Base-by-base conservation (phyloP, 495 filamentous ascomycete genomes). In the Amorphotheca resinae region DNA sequence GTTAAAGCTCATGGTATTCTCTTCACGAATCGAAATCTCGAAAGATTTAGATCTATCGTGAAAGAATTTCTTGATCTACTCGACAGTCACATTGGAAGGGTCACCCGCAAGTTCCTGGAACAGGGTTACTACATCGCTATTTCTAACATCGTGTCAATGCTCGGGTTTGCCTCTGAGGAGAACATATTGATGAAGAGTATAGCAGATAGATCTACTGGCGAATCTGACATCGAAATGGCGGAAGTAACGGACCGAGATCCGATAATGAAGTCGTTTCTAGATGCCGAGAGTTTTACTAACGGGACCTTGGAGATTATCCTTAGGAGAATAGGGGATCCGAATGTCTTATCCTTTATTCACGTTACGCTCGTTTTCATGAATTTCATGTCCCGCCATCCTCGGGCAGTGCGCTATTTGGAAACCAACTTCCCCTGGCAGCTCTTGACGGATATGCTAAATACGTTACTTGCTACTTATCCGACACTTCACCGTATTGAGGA, bases 1-100 rank as follows among this genome's bases (percentile, higher is more conserved):
- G 74, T 87, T 20, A 73, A 68, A 38, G 66, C 73, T 2, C 80
- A 87, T 49, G 79, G 67, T 4, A 61, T 78, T 31, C 59, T 89
- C 12, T 88, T 87, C 51, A 74, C 64, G 11, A 64, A 70, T 21
- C 65, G 69, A 14, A 49, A 66, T 1, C 38, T 60, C 2, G 64
- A 74, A 0, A 15, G 18, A 18, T 74, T 83, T 33, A 53, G 68
- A 2, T 32, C 55, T 0, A 56, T 66, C 0, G 61, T 70, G 8
- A 51, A 64, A 1, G 61, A 67, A 3, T 85, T 84, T 34, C 52
- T 71, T 6, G 64, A 49, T 30, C 44, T 58, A 23, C 59, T 91
- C 0, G 73, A 80, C 45, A 62, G 56, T 22, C 74, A 84, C 25
- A 76, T 85, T 41, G 65, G 59, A 8, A 64, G 69, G 22, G 64